Evolutionary conservation across 176 grass and related monocot genomes (phyloP), one percentile per base, ranked within the genome.

Genomic region (Puccinellia tenuiflora): DNA sequence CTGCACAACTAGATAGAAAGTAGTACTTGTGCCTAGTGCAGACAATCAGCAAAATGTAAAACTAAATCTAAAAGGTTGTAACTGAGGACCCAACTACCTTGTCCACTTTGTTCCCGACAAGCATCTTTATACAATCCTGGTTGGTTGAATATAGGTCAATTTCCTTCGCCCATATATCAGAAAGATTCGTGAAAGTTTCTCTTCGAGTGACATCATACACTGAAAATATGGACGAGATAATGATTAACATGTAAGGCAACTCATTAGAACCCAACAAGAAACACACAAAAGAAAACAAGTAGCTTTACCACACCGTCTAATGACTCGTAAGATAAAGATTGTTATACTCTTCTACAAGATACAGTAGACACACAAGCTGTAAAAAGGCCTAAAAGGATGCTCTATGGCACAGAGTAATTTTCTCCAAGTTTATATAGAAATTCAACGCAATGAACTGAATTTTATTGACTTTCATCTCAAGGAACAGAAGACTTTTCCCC

Each of bases 121-220:
- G 90, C 95, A 98, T 98, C 82, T 93, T 98, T 78, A 98, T 93
- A 79, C 92, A 98, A 64, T 98, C 92, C 75, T 98, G 88, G 81
- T 98, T 98, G n/a, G 95, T 98, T 79, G 95, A 98, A 73, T 98
- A 98, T 18, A 98, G 95, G 20, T 98, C 95, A 59, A 95, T 90
- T 91, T 98, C 92, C 88, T 98, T 98, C 1, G 95, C 88, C 90
- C 95, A 98, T 81, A 98, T 86, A 77, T 97, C 95, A 79, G 90
- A 88, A 66, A 98, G 90, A 88, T 95, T 86, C 1, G 90, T 95
- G 79, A 98, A 95, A 47, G 90, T 98, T 24, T 98, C 95, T 88
- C 92, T 76, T 68, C 92, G 86, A 43, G 92, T 95, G 26, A 95
- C 90, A 73, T 98, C 92, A 63, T 98, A 98, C 40, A 98, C 92